phyloP scores from a whole-genome alignment of 1,284 basidiomycete species.

The Naganishia sp. region DNA sequence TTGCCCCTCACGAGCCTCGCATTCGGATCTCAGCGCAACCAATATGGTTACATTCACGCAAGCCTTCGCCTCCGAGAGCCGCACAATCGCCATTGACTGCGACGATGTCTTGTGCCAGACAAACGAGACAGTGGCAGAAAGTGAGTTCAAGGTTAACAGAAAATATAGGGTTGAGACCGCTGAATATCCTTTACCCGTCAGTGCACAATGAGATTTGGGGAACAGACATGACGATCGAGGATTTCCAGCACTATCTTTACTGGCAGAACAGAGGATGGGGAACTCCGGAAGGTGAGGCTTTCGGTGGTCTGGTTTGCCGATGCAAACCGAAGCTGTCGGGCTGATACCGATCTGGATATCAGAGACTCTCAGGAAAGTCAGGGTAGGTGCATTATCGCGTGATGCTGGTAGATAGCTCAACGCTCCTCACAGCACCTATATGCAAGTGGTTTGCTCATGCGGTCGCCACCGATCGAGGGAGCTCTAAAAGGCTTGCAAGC shows the following conservation, averaged over 20 bases:
- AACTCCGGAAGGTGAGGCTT: constrained; percentile 53
- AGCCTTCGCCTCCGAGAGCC: constrained; percentile 34
- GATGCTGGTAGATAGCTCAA: not conserved
- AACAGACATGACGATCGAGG: constrained; percentile 58
- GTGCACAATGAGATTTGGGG: constrained; percentile 71
- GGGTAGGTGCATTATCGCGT: constrained; percentile 1
- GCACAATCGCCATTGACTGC: constrained; percentile 68
- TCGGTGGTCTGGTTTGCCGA: not conserved
- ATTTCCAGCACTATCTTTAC: constrained; percentile 68
- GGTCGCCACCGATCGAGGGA: constrained; percentile 63
- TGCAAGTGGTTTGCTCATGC: constrained; percentile 59
- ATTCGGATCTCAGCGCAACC: too few species aligned
- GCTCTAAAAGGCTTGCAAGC: constrained; percentile 64
- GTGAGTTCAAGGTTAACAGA: constrained; percentile 55
- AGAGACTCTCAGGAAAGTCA: constrained; percentile 64
- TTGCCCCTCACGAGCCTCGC: too few species aligned
- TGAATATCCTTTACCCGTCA: constrained; percentile 33
- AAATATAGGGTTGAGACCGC: not conserved
- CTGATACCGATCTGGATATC: constrained; percentile 9
- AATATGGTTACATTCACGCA: constrained; percentile 24
- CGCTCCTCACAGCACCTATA: constrained; percentile 58
- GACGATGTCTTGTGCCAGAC: constrained; percentile 73
- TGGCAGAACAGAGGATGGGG: constrained; percentile 73
- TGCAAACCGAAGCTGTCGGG: not conserved
- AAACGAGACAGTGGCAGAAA: constrained; percentile 65